A percentile compares a stretch with the other conserved stretches of the same genome.
These are phyloP conservation scores for Fusarium zealandicum DNA, from an alignment of 2,329 filamentous ascomycete genomes.

Conservation along the genomic window DNA sequence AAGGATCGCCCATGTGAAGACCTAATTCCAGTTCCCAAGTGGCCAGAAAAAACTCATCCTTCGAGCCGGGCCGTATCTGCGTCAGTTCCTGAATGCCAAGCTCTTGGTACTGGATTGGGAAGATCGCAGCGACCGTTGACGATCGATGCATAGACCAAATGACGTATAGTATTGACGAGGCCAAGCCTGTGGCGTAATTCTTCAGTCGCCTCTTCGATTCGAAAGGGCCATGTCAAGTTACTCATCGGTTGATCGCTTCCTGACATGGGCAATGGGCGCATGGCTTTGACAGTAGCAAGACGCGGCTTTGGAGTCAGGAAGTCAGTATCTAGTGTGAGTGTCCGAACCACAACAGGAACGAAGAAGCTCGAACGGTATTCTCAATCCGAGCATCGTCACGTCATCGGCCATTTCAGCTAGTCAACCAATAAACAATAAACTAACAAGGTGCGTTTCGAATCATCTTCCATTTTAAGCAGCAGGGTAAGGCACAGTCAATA, in stretches of 20 bases:
- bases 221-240: conserved; percentile 6
- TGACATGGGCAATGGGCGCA: conserved; percentile 7
- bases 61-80: not conserved
- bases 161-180: conserved; percentile 16
- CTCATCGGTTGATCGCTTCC: conserved; percentile 23
- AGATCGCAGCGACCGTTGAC: not conserved
- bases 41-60: not conserved
- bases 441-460: not conserved
- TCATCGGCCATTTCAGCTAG: conserved; percentile 10
- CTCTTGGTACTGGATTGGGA: not conserved
- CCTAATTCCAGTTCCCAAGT: no score
- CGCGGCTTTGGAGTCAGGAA: not conserved
- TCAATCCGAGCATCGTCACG: conserved; percentile 7
- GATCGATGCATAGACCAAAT: conserved; percentile 24
- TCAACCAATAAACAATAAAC: not conserved
- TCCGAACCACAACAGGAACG: not conserved
- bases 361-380: conserved; percentile 16
- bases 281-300: conserved; percentile 14
- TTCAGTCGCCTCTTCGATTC: conserved; percentile 9
- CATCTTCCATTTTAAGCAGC: not conserved
- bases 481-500: not conserved
- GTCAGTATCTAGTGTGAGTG: not conserved
- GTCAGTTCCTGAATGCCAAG: conserved; percentile 1
- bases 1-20: not conserved
- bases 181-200: conserved; percentile 20